Base-by-base conservation (phyloP, 352 stramenopile genomes). In the Bremia lactucae region DNA sequence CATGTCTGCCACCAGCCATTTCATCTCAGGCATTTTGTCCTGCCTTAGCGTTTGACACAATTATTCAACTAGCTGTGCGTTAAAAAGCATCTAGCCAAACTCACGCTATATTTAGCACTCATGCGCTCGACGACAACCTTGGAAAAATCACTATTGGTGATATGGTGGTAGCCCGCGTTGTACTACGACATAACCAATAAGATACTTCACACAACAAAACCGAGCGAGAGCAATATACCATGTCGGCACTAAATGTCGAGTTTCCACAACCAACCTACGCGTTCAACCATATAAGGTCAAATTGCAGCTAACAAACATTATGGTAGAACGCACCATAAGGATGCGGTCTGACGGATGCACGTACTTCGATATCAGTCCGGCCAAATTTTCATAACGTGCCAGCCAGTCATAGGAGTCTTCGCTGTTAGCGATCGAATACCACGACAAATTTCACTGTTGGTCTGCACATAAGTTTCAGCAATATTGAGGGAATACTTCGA, bases 381-480 rank as follows among this genome's bases (percentile, higher is more conserved):
- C 59, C 26, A 85, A 55, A 19, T 76, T 65, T 9, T 73, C 54
- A 41, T 65, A 88, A 19, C 51, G 42, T 2, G 70, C 64, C 22
- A 90, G 47, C 78, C 78, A 90, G 62, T 90, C 78, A 59, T 86
- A 90, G 43, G 55, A 69, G 31, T 84, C 72, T 36, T 90, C 78
- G 20, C 68, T 81, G 31, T 11, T 22, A 13, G 20, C 7, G 4
- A 13, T 20, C 13, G 15, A n/a, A 19, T 14, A 42, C 15, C 21
- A 21, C 25, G 29, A 38, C 19, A 23, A 20, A 8, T 14, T 15
- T 46, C 22, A 55, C 16, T 36, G 2, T 16, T 14, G n/a, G 29
- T 16, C 34, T 31, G 28, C 4, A 34, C 13, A 18, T 26, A 11
- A n/a, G 22, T 9, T 29, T 28, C 20, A 40, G n/a, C 19, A 29